Percentiles rank a stretch among this genome's conserved stretches.
These are phyloP conservation scores for Syzygium malaccense DNA, from an alignment of 441 rosid genomes.

Conservation along the genomic window DNA sequence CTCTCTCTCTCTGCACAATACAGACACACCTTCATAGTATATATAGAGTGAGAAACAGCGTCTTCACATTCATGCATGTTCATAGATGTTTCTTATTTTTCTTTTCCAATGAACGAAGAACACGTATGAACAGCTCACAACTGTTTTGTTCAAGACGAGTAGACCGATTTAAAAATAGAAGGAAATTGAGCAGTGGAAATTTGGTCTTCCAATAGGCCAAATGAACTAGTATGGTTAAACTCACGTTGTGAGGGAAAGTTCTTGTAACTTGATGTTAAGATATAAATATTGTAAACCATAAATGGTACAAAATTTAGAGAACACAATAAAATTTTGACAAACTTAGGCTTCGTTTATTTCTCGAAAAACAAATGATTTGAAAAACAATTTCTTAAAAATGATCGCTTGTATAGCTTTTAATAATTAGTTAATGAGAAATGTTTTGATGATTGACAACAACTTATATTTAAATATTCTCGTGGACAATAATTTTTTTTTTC, in stretches of 20 bases:
- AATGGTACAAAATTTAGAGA: neutral
- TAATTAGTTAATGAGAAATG: neutral
- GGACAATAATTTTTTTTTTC: neutral
- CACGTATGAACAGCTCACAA: neutral
- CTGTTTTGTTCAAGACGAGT: neutral
- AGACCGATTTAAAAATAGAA: too few species aligned
- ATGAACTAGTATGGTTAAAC: neutral
- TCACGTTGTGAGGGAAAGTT: neutral
- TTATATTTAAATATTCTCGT: neutral
- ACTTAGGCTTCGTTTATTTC: neutral
- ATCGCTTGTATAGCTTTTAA: fast-evolving
- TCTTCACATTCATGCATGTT: neutral
- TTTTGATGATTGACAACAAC: neutral
- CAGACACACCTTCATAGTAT: neutral
- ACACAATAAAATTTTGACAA: neutral
- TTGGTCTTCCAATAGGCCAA: neutral
- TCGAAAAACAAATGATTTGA: neutral
- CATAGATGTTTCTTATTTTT: neutral
- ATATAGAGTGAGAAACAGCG: neutral
- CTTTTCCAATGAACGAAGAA: neutral
- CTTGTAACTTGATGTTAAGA: neutral
- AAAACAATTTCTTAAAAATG: neutral
- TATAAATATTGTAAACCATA: neutral
- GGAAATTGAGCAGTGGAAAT: neutral
- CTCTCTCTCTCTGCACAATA: neutral